Base-by-base conservation (phyloP, 2,329 filamentous ascomycete genomes). In the Scytalidium sp. region DNA sequence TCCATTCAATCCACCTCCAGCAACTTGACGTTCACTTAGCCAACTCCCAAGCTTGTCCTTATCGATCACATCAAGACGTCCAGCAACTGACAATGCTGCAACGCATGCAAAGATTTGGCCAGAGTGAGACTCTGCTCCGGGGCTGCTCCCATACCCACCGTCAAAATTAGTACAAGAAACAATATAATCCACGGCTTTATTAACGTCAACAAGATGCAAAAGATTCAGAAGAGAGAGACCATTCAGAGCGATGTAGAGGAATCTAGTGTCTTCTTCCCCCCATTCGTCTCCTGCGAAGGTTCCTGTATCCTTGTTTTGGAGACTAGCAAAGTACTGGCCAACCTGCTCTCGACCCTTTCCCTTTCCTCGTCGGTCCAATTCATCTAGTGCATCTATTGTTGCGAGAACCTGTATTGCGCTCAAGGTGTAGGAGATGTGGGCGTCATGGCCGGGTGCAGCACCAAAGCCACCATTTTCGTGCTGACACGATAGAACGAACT, bases 31-130 rank as follows among this genome's bases (percentile, higher is more conserved):
- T 70, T 99, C 94, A 68, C 91, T 96, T 47, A 99, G 76, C 94
- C 94, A 99, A 44, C 84, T 82, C 17, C 85, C 92, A 3, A 97
- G 75, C 59, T 87, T 88, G 64, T 96, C 90, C 53, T 80, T 80
- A 64, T 97, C 84, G 42, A 96, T 85, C 15, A 93, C 73, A 61
- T 97, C 90, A 43, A 96, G 78, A 43, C 88, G 81, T 19, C 83
- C 84, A 39, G 88, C 90, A 58, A 99, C 96, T 41, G 87, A 80
- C 50, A 99, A 75, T 19, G 93, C 90, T 11, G 85, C 92, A 19
- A 97, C 78, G 66, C 94, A 99, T 6, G 93, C 96, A 67, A 96
- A 97, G 42, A 97, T 90, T 70, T 99, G 94, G 13, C 92, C 94
- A 1, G 93, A 85, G 68, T 99, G 94, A 21, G 92, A 95, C 70